Evolutionary conservation across 495 filamentous ascomycete genomes (phyloP), one percentile per base, ranked within the genome.

Genomic region (Xylaria palmicola): DNA sequence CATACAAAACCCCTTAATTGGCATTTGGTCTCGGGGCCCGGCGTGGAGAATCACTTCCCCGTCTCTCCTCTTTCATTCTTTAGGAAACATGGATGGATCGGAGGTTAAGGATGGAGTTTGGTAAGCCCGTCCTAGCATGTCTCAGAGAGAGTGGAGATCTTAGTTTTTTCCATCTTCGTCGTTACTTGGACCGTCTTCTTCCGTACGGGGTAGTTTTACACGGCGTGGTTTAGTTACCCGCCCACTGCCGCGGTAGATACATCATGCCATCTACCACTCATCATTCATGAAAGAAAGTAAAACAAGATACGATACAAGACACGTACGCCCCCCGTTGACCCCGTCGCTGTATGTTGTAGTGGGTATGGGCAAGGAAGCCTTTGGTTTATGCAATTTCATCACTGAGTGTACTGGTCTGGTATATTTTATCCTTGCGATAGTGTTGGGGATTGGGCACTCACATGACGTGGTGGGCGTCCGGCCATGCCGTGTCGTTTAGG

Each of bases 1-100:
- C 50, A 59, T 48, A 51, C 20, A 34, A 53, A 13, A 61, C 59
- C 43, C 63, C 62, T 44, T 66, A 56, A 41, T 44, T 62, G 63
- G 63, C 51, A 65, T 66, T 59, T 66, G 63, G 60, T 67, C 36
- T 44, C 13, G 47, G 44, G 47, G 19, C 10, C 27, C 13, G 9
- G 47, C 48, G 59, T 55, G 45, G 65, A 48, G 44, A 40, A 43
- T 56, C 34, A 50, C 45, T 59, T 36, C 8, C 54, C 29, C n/a
- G 22, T 58, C 57, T 59, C 56, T 26, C 22, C n/a, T 34, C 30
- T 61, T 41, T 53, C 39, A 36, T 7, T 36, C 7, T 22, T 37
- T 40, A 34, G 22, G 40, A 52, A 30, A 54, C 24, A 26, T 26
- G 32, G 43, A 48, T 10, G 37, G 41, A 50, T 22, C 12, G 30